Evolutionary conservation across 495 filamentous ascomycete genomes (phyloP), one percentile per base, ranked within the genome.

Genomic region (Hapsidospora chrysogenum): DNA sequence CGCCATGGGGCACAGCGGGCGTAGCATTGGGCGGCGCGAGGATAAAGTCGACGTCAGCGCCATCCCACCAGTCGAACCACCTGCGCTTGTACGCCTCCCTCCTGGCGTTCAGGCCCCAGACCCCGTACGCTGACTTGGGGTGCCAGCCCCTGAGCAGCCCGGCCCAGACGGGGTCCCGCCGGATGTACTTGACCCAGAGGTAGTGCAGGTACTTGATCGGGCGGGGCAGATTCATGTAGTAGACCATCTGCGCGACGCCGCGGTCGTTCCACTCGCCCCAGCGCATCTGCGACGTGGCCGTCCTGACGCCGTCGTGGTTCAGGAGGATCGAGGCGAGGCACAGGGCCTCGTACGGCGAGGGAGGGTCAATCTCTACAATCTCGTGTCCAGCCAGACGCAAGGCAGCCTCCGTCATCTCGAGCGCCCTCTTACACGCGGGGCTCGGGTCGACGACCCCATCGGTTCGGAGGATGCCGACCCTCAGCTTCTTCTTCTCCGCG

Each of bases 401-500:
- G 1, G 81, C 81, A 9, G 56, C 53, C 11, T 78, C 78, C 3
- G 74, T 75, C 29, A 69, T 72, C 17, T 76, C 64, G 14, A 97
- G 48, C 13, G 85, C 89, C 19, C 86, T 72, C 6, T 57, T 56
- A 46, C 89, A 93, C 11, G 89, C 84, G 7, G 87, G 87, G 16
- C 78, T 76, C 2, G 86, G 85, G 15, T 84, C 78, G 4, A 95
- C 80, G 18, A 97, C 85, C 15, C 78, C 79, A 51, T 97, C 89
- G 13, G 66, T 79, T 36, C 68, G 60, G 62, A 97, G 58, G 17
- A 97, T 56, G 2, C 86, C 89, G 19, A 94, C 68, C 16, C 69
- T 70, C 33, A 92, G 58, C 39, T 57, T 72, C 50, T 67, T 70
- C 41, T 64, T 67, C 28, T 66, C 63, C 38, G 59, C 58, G 39